Conservation (phyloP, 257 asterid species). For the Salvia hispanica region DNA sequence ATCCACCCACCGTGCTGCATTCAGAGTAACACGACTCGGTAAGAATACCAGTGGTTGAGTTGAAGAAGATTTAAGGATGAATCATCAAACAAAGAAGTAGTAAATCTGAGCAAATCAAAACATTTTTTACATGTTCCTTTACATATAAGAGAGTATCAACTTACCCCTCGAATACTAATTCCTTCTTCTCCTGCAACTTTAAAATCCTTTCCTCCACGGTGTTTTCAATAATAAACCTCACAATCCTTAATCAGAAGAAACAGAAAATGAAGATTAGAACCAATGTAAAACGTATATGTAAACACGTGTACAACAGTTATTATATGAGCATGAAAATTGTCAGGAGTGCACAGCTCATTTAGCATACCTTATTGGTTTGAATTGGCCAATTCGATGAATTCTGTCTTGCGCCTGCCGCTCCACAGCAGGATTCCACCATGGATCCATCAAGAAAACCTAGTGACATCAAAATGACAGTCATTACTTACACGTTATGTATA, state of each 20-base stretch:
- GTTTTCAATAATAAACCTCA: constrained; percentile 82
- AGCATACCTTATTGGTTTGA: constrained; percentile 77
- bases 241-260: constrained; percentile 50
- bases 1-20: constrained; percentile 89
- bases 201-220: constrained; percentile 90
- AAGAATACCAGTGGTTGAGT: not conserved
- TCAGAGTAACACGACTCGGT: constrained; percentile 24
- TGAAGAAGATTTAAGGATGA: not conserved
- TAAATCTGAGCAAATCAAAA: no score
- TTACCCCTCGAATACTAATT: constrained; percentile 96
- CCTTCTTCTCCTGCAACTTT: constrained; percentile 94
- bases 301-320: not conserved
- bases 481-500: not conserved
- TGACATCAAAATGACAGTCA: constrained; percentile 29
- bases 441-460: constrained; percentile 98
- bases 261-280: not conserved
- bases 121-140: no score
- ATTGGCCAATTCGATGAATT: constrained; percentile 93
- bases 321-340: no score
- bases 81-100: not conserved
- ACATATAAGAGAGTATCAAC: constrained; percentile 19
- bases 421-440: constrained; percentile 99
- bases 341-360: constrained; percentile 4
- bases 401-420: constrained; percentile 98
- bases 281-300: not conserved